Evolutionary conservation across 208 protist species (phyloP), one percentile per base, ranked within the genome.

Genomic region (Polymyxa betae): DNA sequence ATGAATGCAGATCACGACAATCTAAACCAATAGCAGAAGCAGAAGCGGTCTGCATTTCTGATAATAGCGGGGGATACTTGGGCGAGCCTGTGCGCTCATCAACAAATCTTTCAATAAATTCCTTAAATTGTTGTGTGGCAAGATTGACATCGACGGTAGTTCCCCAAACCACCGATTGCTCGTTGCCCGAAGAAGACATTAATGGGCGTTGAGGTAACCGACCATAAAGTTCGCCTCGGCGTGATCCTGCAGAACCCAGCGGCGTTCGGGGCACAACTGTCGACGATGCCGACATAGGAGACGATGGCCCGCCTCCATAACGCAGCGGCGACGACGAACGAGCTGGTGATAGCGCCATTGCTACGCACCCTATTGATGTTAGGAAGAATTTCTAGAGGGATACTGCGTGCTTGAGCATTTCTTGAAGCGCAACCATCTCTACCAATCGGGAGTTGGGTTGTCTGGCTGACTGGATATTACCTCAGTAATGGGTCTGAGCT

Each of bases 61-160:
- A 32, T 29, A 90, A 35, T 29, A 90, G 35, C 29, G 54, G 20
- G 12, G 68, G 68, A 46, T 91, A 91, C 32, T 89, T 41, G 1
- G 90, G 90, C 20, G 40, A 0, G 32, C 90, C 90, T 29, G 90
- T 91, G 16, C 32, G 32, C 38, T 38, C 68, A 54, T 92, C 44
- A 32, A 41, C 41, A 89, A 93, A 95, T 0, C 91, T 77, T 29
- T 66, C 29, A 45, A 96, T 89, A 89, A 96, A 96, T 1, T 90
- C 54, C 40, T 66, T 60, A 89, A 95, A 95, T 32, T 54, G 38
- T 12, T 66, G 20, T 29, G 88, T 45, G 0, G 92, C 89, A 41
- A 93, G 90, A 0, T 91, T 29, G 0, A 95, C 88, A 77, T 93
- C 92, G 0, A 96, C 90, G 44, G 60, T 95, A 1, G 95, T 96